Base-by-base conservation (phyloP, 2,329 filamentous ascomycete genomes). In the Penicillium aurantiogriseum region DNA sequence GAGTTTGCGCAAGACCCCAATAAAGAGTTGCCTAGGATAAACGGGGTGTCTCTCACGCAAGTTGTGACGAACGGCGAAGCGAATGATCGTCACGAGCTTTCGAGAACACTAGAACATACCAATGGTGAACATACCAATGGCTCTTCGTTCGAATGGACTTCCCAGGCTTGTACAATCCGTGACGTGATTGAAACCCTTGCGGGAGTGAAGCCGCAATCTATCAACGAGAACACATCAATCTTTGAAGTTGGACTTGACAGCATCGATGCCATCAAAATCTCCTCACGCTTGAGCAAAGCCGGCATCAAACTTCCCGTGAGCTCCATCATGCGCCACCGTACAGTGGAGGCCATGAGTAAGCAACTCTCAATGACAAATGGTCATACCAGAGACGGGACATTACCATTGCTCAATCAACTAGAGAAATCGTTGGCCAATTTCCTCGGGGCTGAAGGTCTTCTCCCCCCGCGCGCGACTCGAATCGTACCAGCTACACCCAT, bases 211-310 rank as follows among this genome's bases (percentile, higher is more conserved):
- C 69, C 74, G 3, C 70, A 79, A 2, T 74, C 80, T 0, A 77
- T 96, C 38, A 71, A 76, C 2, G 82, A 84, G 51, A 74, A 79
- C 7, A 85, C 85, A 0, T 88, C 88, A 0, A 84, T 97, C 11
- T 87, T 95, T 39, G 87, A 93, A 64, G 81, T 97, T 33, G 92
- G 92, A 0, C 81, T 97, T 7, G 93, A 97, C 77, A 96, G 92
- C 67, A 95, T 97, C 57, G 92, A 97, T 72, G 84, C 89, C 2
- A 93, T 97, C 71, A 95, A 91, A 66, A 77, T 97, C 0, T 88
- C 90, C 0, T 87, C 91, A 0, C 83, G 86, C 52, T 79, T 96
- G 2, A 88, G 83, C 61, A 83, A 81, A 44, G 74, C 75, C 5
- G 83, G 81, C 0, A 76, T 94, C 21, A 69, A 76, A 0, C 71